Base-by-base conservation (phyloP, 306 rosid genomes). In the Leucaena leucocephala region DNA sequence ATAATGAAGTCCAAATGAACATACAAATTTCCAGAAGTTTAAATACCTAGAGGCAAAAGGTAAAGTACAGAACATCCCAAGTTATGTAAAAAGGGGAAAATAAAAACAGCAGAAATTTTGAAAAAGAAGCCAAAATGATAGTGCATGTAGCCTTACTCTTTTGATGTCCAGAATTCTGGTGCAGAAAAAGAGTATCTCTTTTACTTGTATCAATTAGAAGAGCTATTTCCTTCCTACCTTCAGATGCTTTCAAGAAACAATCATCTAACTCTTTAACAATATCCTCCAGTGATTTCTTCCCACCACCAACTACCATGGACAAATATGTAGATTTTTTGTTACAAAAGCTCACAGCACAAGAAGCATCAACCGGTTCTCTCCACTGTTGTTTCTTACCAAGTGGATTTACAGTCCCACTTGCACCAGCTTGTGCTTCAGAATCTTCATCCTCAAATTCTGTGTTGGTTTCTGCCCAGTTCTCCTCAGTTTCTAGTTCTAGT, bases 401-500 rank as follows among this genome's bases (percentile, higher is more conserved):
- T 19, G 81, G 65, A 85, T 71, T 77, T 59, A 71, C 79, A 76
- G 42, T 80, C 79, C 80, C 83, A 78, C 79, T 82, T 44, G 43
- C 78, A 76, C 58, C 79, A 65, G 78, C 82, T 88, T 90, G 90
- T 68, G 82, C 89, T 49, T 89, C 92, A n/a, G n/a, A 72, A 50
- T 82, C 88, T 10, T 90, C 97, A 69, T 91, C 98, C 78, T 81
- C 91, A 59, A 95, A 93, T 12, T 90, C 94, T 17, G 89, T 66
- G 76, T 77, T 88, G 36, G 97, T 83, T 81, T 95, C 99, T 63
- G 85, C 92, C 99, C 99, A 91, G 46, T 84, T 74, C 69, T 94
- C 98, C 64, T 38, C 76, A 39, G 57, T 46, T 69, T 69, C 55
- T 13, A 48, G 17, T 69, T 69, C 55, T 13, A 48, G 17, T 68